These are phyloP conservation scores for Yamadazyma triangularis DNA, from an alignment of 1,139 yeast species.

Conservation along the genomic window DNA sequence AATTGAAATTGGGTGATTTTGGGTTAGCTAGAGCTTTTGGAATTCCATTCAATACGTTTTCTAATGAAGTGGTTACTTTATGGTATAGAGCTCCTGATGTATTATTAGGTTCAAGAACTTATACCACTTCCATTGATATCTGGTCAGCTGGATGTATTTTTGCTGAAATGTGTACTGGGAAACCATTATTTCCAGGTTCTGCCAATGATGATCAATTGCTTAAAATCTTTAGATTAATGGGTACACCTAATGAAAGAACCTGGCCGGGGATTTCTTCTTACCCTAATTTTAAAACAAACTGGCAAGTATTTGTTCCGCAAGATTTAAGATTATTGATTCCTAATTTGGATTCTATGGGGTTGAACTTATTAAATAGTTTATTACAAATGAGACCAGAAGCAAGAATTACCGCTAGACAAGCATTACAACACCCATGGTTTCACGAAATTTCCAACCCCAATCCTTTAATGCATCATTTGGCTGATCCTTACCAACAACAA, in stretches of 20 bases:
- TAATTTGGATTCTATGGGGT: slow-evolving; percentile 71
- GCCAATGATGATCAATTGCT: slow-evolving; percentile 92
- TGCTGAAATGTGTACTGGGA: slow-evolving; percentile 98
- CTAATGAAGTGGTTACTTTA: slow-evolving; percentile 94
- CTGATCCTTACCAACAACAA: slow-evolving; percentile 37
- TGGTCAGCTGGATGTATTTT: slow-evolving; percentile 99
- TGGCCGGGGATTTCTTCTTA: slow-evolving; percentile 92
- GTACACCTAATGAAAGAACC: slow-evolving; percentile 90
- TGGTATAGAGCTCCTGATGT: slow-evolving; percentile 99
- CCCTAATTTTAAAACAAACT: slow-evolving; percentile 80
- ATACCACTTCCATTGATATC: slow-evolving; percentile 93
- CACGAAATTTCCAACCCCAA: slow-evolving; percentile 60
- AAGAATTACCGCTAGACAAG: slow-evolving; percentile 87
- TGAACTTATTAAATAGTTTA: slow-evolving; percentile 71
- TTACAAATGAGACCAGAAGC: slow-evolving; percentile 91
- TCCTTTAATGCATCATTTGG: slow-evolving; percentile 30
- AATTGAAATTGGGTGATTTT: slow-evolving; percentile 92
- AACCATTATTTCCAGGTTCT: slow-evolving; percentile 93
- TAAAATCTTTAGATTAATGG: slow-evolving; percentile 88
- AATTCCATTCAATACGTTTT: slow-evolving; percentile 93
- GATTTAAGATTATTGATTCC: slow-evolving; percentile 78
- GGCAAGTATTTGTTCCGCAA: slow-evolving; percentile 77
- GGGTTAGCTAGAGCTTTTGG: slow-evolving; percentile 98
- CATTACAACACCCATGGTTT: slow-evolving; percentile 94
- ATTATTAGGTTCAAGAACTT: slow-evolving; percentile 87